These are phyloP conservation scores for Parmelia sp. DNA, from an alignment of 495 filamentous ascomycete genomes.

Conservation along the genomic window DNA sequence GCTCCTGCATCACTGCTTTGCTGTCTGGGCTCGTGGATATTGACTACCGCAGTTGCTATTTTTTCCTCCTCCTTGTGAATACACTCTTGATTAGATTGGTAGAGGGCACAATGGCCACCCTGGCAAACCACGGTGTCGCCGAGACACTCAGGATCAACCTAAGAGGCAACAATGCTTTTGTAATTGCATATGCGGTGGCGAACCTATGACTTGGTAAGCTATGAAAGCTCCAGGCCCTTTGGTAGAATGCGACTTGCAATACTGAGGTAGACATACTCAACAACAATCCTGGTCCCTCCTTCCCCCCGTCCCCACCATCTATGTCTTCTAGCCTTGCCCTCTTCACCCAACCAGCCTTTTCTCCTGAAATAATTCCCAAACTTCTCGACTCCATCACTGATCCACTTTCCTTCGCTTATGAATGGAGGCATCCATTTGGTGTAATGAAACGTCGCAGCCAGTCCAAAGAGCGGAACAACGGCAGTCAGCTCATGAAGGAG, in stretches of 20 bases:
- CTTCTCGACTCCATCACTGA: conserved; percentile 48
- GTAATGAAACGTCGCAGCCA: conserved; percentile 73
- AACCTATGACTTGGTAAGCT: conserved; percentile 55
- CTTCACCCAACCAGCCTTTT: conserved; percentile 54
- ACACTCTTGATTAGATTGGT: conserved; percentile 34
- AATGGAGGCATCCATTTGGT: conserved; percentile 55
- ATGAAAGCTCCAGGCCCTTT: conserved; percentile 36
- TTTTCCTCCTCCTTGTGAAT: conserved; percentile 31
- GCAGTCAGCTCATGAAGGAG: conserved; percentile 90
- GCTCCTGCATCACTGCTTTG: neutral
- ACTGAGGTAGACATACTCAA: conserved; percentile 32
- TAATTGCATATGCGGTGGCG: conserved; percentile 81
- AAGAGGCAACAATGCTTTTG: conserved; percentile 73
- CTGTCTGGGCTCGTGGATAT: neutral
- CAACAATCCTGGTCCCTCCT: conserved; percentile 21
- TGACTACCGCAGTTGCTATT: neutral
- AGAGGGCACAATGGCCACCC: conserved; percentile 49
- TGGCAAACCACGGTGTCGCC: conserved; percentile 93
- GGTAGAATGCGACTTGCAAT: neutral
- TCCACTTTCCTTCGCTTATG: conserved; percentile 45
- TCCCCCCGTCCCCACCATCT: conserved; percentile 23
- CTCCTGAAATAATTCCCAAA: conserved; percentile 54
- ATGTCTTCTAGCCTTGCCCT: conserved; percentile 28
- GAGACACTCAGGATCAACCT: conserved; percentile 72
- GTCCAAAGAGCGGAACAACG: conserved; percentile 65